Conservation (phyloP, 768 basidiomycete genomes). For the Chalciporus piperatus region DNA sequence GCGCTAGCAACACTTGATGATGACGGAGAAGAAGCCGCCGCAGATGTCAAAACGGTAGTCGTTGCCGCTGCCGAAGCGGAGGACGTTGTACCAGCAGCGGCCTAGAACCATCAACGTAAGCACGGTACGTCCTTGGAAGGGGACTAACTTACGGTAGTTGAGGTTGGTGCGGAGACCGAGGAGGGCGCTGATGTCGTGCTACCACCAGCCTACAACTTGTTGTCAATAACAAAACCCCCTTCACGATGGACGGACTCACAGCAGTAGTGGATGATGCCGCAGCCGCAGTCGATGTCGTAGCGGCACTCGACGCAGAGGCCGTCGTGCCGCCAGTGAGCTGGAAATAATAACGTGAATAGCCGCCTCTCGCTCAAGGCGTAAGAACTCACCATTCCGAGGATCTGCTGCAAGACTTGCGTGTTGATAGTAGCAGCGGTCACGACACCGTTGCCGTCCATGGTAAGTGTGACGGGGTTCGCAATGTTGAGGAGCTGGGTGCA, state of each 20-base stretch:
- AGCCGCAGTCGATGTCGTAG: too few relatives aligned
- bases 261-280: neutral
- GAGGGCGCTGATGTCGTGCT: neutral
- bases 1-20: neutral
- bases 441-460: conserved; percentile 24
- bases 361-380: too few relatives aligned
- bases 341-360: neutral
- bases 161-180: neutral
- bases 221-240: neutral
- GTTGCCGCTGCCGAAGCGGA: neutral
- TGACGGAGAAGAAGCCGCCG: neutral
- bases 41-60: neutral
- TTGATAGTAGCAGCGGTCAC: conserved; percentile 27
- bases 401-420: conserved; percentile 17
- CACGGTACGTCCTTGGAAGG: too few relatives aligned
- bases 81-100: neutral
- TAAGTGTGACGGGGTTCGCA: conserved; percentile 21
- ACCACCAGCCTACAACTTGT: neutral
- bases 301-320: too few relatives aligned
- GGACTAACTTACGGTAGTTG: too few relatives aligned
- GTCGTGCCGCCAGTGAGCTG: neutral
- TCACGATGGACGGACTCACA: conserved; percentile 1
- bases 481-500: conserved; percentile 22
- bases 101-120: too few relatives aligned
- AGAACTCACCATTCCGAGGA: conserved; percentile 8